Evolutionary conservation across 768 basidiomycete species (phyloP), one percentile per base, ranked within the genome.

Genomic region (Hygrocybe coccinea): DNA sequence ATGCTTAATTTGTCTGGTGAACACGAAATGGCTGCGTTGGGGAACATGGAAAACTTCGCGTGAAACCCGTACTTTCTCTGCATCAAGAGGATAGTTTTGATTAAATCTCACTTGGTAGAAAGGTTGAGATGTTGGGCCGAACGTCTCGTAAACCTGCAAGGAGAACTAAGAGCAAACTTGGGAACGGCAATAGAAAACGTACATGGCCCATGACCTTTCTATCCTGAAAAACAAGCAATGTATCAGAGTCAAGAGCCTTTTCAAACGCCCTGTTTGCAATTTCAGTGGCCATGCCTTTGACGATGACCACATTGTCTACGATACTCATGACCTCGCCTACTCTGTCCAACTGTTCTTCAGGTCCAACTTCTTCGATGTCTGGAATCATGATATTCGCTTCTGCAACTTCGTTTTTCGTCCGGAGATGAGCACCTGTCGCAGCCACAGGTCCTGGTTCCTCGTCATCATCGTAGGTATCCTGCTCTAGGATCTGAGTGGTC

Each of bases 171-270:
- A 33, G 8, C 17, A 21, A 49, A 47, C 5, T 43, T 50, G 48
- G 22, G 34, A 17, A 21, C 17, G 33, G 49, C 15, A 22, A 1
- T 8, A n/a, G 24, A 21, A 52, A 17, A 78, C 88, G 72, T 71
- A 95, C 94, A 69, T 88, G 86, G 44, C 95, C 95, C 63, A 97
- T 67, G n/a, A 95, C 91, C 59, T 82, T 85, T 50, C 91, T 76
- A 69, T 98, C 93, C 19, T 86, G 84, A 65, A 93, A 93, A 38
- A 95, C 92, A 36, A 98, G 81, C 19, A 97, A 72, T 24, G 92
- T 95, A 29, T 95, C 95, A 44, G 84, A 86, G 69, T 97, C 95
- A 39, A 98, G 76, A 38, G 89, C 83, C 34, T 76, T 77, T 59
- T 83, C 81, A 50, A 79, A 81, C 2, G 78, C 77, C 49, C 77